These are phyloP conservation scores for barrel medic (Medicago truncatula) DNA, from an alignment of 306 rosid species.

Conservation along the genomic window DNA sequence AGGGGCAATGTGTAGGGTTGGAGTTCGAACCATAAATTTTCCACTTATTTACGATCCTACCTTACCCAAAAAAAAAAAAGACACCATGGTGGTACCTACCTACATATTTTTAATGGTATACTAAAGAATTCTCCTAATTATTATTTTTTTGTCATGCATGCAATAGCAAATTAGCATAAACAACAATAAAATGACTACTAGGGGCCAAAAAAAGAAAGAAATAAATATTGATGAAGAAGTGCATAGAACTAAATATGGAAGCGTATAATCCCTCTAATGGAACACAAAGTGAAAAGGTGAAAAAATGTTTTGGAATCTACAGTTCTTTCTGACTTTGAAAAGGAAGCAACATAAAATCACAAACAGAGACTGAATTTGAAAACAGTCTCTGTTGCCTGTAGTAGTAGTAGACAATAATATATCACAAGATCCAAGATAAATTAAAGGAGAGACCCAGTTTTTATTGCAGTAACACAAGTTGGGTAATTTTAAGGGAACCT, in stretches of 20 bases:
- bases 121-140: too few species aligned
- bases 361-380: slow-evolving; percentile 50
- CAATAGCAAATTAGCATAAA: too few species aligned
- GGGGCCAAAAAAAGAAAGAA: too few species aligned
- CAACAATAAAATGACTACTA: too few species aligned
- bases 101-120: too few species aligned
- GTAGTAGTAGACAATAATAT: slow-evolving; percentile 36
- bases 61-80: too few species aligned
- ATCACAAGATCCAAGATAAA: slow-evolving; percentile 67
- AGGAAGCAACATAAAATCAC: slow-evolving; percentile 53
- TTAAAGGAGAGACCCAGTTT: slow-evolving; percentile 46
- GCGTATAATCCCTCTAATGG: slow-evolving; percentile 9
- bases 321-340: slow-evolving; percentile 57
- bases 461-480: slow-evolving; percentile 22
- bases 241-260: slow-evolving; percentile 18
- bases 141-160: too few species aligned
- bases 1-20: too few species aligned
- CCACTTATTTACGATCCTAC: too few species aligned
- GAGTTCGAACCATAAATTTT: too few species aligned
- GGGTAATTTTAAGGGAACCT: not conserved
- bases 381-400: slow-evolving; percentile 41
- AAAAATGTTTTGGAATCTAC: slow-evolving; percentile 47
- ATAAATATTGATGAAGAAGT: too few species aligned
- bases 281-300: slow-evolving; percentile 37
- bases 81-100: too few species aligned